phyloP scores from a whole-genome alignment of 768 basidiomycete species.

The Russula brevipes region DNA sequence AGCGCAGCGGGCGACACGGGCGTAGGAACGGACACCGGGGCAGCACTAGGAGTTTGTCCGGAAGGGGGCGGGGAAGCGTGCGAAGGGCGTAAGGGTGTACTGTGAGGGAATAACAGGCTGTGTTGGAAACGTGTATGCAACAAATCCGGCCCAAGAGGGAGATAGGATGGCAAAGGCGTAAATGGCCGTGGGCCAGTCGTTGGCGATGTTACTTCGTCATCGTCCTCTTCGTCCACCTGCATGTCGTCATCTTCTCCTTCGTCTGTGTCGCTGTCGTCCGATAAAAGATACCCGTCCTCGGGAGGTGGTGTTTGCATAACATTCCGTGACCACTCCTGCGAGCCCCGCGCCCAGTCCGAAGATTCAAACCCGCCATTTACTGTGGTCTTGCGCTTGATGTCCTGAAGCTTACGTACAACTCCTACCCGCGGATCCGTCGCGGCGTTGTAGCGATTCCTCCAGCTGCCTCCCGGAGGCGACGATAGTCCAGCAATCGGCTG shows the following conservation, averaged over 20 bases:
- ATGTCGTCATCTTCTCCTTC: slow-evolving; percentile 39
- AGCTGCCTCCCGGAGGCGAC: slow-evolving; percentile 39
- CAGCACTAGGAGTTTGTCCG: slow-evolving; percentile 36
- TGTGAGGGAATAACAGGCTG: slow-evolving; percentile 52
- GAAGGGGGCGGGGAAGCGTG: slow-evolving; percentile 46
- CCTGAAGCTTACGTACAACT: slow-evolving; percentile 61
- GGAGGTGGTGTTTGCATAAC: slow-evolving; percentile 27
- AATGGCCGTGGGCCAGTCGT: slow-evolving; percentile 48
- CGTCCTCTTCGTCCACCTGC: slow-evolving; percentile 34
- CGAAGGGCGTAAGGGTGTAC: slow-evolving; percentile 55
- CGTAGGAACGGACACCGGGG: slow-evolving; percentile 60
- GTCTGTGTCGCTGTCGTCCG: slow-evolving; percentile 37
- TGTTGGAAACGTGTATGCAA: slow-evolving; percentile 68
- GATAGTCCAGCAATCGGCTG: slow-evolving; percentile 15
- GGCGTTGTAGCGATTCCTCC: slow-evolving; percentile 51
- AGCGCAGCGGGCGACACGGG: slow-evolving; percentile 79
- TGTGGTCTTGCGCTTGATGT: slow-evolving; percentile 58
- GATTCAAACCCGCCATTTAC: slow-evolving; percentile 36
- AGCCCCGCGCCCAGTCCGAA: slow-evolving; percentile 40
- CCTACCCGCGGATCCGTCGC: slow-evolving; percentile 70
- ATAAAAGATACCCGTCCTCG: slow-evolving; percentile 33
- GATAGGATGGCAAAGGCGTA: slow-evolving; percentile 66
- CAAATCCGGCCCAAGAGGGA: slow-evolving; percentile 65
- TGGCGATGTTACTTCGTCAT: slow-evolving; percentile 19
- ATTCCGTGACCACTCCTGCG: slow-evolving; percentile 45